A percentile compares a stretch with the other conserved stretches of the same genome.
Evolutionary conservation across 2,329 filamentous ascomycete species (phyloP).

Genomic region (Fusarium verrucosum): DNA sequence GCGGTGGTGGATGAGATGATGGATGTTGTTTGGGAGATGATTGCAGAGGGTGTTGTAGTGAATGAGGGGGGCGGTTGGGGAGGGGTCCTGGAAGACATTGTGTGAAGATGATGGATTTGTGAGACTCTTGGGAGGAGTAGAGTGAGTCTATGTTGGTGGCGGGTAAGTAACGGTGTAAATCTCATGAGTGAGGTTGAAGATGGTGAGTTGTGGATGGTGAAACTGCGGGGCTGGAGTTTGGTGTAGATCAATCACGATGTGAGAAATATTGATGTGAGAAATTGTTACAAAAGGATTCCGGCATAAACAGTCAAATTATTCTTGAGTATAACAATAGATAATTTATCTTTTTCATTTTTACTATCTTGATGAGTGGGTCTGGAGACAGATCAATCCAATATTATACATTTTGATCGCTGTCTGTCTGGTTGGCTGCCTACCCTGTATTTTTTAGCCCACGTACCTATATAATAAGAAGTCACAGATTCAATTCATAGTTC

Average conservation of each 20-base stretch:
- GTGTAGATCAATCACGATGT: neutral
- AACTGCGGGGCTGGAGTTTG: conserved; percentile 24
- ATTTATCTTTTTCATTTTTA: too few relatives aligned
- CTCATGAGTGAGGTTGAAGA: conserved; percentile 9
- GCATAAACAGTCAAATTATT: too few relatives aligned
- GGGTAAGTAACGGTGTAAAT: neutral
- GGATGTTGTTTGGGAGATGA: conserved; percentile 49
- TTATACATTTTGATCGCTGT: too few relatives aligned
- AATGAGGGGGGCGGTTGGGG: conserved; percentile 40
- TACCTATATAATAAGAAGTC: neutral
- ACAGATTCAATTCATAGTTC: too few relatives aligned
- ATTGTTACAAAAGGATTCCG: too few relatives aligned
- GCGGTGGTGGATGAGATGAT: conserved; percentile 30
- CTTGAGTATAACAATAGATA: too few relatives aligned
- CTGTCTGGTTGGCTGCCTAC: neutral
- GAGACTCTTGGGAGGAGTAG: fast-evolving
- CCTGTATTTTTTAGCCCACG: neutral
- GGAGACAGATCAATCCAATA: too few relatives aligned
- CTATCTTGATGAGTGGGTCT: too few relatives aligned
- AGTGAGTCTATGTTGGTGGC: neutral
- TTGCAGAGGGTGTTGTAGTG: conserved; percentile 10
- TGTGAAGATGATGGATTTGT: neutral
- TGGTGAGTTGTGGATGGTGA: neutral
- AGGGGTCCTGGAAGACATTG: conserved; percentile 27
- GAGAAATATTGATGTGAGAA: neutral